Conservation (phyloP, 371 early-diverging fungal genomes). For the Mucor sp. region DNA sequence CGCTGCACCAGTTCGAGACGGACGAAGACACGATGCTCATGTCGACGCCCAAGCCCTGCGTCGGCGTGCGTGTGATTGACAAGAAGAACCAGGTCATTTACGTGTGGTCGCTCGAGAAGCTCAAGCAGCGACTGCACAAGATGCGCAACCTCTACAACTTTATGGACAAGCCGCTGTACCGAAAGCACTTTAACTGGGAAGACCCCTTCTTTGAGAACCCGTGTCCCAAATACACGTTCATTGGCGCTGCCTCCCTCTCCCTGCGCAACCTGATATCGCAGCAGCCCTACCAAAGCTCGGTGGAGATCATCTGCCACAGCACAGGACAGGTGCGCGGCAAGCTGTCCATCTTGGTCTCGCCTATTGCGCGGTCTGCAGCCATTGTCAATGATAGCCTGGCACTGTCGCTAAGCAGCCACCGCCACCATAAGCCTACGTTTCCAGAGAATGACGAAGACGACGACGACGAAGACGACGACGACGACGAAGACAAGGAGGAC, state of each 20-base stretch:
- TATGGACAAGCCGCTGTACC: conserved; percentile 70
- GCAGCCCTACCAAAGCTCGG: conserved; percentile 50
- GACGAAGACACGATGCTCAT: conserved; percentile 59
- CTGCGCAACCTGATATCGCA: conserved; percentile 53
- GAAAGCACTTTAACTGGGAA: conserved; percentile 75
- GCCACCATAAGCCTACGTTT: conserved; percentile 6
- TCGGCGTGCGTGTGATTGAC: conserved; percentile 76
- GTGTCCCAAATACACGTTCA: conserved; percentile 62
- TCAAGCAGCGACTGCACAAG: conserved; percentile 66
- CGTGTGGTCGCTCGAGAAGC: conserved; percentile 74
- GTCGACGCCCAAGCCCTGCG: conserved; percentile 56
- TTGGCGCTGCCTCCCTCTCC: conserved; percentile 62
- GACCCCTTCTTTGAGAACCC: conserved; percentile 79
- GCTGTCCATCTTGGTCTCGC: conserved; percentile 48
- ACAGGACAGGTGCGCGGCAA: conserved; percentile 60
- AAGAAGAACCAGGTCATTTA: conserved; percentile 71
- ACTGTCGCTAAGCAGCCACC: neutral
- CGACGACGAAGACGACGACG: conserved; percentile 2
- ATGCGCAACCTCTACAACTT: conserved; percentile 83
- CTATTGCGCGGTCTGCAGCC: conserved; percentile 43
- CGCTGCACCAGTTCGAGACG: conserved; percentile 57
- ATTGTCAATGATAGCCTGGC: neutral
- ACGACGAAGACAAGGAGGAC: conserved; percentile 12
- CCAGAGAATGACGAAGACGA: conserved; percentile 13
- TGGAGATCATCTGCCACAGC: conserved; percentile 58